These are phyloP conservation scores for Arthrinium puccinioides DNA, from an alignment of 2,329 filamentous ascomycete genomes.

Conservation along the genomic window DNA sequence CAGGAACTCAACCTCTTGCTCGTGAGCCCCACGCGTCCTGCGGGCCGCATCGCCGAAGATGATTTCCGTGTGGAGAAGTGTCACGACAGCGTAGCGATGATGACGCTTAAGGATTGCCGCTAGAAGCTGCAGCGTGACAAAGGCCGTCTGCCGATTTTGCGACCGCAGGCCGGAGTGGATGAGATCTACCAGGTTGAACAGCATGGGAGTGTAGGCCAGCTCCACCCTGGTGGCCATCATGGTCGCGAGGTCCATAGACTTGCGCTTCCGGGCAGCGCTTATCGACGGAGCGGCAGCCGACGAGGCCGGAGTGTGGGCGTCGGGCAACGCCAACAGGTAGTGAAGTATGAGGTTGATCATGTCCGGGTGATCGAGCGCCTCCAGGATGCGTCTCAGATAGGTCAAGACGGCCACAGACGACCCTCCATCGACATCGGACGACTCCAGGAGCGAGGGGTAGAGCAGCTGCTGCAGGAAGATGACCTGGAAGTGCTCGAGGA, in stretches of 20 bases:
- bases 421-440: slow-evolving; percentile 92
- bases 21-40: slow-evolving; percentile 66
- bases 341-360: slow-evolving; percentile 90
- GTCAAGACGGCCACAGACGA: slow-evolving; percentile 94
- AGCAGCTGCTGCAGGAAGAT: slow-evolving; percentile 91
- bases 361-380: slow-evolving; percentile 86
- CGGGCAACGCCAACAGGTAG: slow-evolving; percentile 80
- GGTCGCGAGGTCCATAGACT: slow-evolving; percentile 80
- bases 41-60: slow-evolving; percentile 44
- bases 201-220: slow-evolving; percentile 65
- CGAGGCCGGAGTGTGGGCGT: slow-evolving; percentile 32
- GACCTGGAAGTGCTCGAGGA: slow-evolving; percentile 95
- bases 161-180: slow-evolving; percentile 81
- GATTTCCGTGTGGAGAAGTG: slow-evolving; percentile 62
- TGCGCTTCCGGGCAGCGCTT: slow-evolving; percentile 70
- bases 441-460: slow-evolving; percentile 93
- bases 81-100: slow-evolving; percentile 76
- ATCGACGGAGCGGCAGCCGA: slow-evolving; percentile 41
- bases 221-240: slow-evolving; percentile 72
- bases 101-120: slow-evolving; percentile 82
- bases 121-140: slow-evolving; percentile 80
- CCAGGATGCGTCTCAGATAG: slow-evolving; percentile 83
- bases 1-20: slow-evolving; percentile 67
- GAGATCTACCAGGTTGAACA: slow-evolving; percentile 92
- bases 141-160: slow-evolving; percentile 78